Evolutionary conservation across 805 yeast species (phyloP).

Genomic region (Candida krabiensis): DNA sequence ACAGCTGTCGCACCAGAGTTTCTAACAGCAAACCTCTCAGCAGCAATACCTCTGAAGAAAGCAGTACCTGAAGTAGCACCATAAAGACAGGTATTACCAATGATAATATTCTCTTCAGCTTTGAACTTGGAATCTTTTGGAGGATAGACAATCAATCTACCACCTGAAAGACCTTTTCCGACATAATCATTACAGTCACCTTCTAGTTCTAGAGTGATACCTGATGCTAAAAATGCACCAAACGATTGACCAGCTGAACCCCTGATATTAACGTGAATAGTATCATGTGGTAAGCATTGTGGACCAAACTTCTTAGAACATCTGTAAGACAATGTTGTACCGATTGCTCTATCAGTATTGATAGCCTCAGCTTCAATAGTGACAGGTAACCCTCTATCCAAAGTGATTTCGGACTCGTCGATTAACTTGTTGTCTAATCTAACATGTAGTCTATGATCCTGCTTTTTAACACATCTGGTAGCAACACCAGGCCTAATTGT

Average conservation of each 20-base stretch:
- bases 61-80: slow-evolving; percentile 97
- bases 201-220: slow-evolving; percentile 90
- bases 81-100: slow-evolving; percentile 96
- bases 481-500: slow-evolving; percentile 96
- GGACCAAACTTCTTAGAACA: slow-evolving; percentile 93
- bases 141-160: slow-evolving; percentile 88
- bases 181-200: slow-evolving; percentile 99
- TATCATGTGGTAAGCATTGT: slow-evolving; percentile 90
- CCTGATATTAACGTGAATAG: slow-evolving; percentile 84
- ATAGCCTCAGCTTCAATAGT: slow-evolving; percentile 90
- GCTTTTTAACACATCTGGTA: slow-evolving; percentile 86
- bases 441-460: slow-evolving; percentile 90
- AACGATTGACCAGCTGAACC: slow-evolving; percentile 99
- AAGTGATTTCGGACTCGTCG: slow-evolving; percentile 93
- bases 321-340: slow-evolving; percentile 92
- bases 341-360: slow-evolving; percentile 95
- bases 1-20: slow-evolving; percentile 98
- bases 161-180: slow-evolving; percentile 97
- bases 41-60: slow-evolving; percentile 94
- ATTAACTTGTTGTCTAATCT: slow-evolving; percentile 94
- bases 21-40: slow-evolving; percentile 97
- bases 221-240: slow-evolving; percentile 96
- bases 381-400: slow-evolving; percentile 94
- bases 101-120: slow-evolving; percentile 93
- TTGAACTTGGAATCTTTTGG: slow-evolving; percentile 81